Evolutionary conservation across 495 filamentous ascomycete species (phyloP).

Genomic region (Lepidopterella palustris): DNA sequence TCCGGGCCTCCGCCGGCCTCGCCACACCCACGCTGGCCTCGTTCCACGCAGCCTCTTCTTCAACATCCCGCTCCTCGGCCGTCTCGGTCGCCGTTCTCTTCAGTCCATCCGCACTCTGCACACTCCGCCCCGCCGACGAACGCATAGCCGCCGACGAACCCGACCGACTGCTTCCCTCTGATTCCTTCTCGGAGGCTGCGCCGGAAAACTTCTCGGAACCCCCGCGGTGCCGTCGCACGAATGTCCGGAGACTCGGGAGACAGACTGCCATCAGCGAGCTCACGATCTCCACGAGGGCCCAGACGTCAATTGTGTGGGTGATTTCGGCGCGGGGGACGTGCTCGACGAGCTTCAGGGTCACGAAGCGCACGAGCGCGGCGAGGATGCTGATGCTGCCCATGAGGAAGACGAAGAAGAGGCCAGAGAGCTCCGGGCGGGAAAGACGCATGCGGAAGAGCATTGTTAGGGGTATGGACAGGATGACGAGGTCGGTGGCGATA

Average conservation of each 20-base stretch:
- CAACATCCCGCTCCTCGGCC: neutral
- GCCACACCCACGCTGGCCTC: neutral
- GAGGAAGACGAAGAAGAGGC: slow-evolving; percentile 32
- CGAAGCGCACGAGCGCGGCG: slow-evolving; percentile 33
- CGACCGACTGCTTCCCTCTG: too few species aligned
- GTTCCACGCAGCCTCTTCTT: neutral
- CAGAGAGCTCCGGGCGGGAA: slow-evolving; percentile 28
- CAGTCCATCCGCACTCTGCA: neutral
- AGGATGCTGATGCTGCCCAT: slow-evolving; percentile 36
- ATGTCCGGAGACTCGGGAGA: slow-evolving; percentile 9
- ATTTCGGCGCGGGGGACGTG: slow-evolving; percentile 31
- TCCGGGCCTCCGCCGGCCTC: neutral
- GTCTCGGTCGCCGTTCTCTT: neutral
- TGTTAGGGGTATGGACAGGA: slow-evolving; percentile 26
- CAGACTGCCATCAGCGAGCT: slow-evolving; percentile 23
- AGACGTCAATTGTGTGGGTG: slow-evolving; percentile 38
- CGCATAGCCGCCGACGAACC: too few species aligned
- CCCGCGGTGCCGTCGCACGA: slow-evolving; percentile 5
- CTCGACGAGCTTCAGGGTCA: slow-evolving; percentile 29
- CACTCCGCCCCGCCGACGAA: neutral
- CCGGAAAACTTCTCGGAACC: neutral
- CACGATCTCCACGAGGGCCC: slow-evolving; percentile 37
- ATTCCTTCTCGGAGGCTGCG: neutral
- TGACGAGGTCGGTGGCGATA: slow-evolving; percentile 26
- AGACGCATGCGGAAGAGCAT: slow-evolving; percentile 19